Conservation (phyloP, 1,284 basidiomycete species). For the Ceratobasidium sp. region DNA sequence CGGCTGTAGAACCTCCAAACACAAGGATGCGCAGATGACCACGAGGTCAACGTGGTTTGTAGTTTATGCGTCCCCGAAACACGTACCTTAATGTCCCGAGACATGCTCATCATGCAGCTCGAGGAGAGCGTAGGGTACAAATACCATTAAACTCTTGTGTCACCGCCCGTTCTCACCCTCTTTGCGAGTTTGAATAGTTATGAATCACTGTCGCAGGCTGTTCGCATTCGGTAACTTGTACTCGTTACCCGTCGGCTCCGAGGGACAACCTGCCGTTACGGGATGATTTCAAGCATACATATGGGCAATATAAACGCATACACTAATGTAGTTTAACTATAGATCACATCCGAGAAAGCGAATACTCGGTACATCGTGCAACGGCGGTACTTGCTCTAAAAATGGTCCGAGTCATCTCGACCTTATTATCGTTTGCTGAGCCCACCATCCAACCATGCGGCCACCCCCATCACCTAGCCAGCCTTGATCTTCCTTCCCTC, state of each 20-base stretch:
- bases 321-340: neutral
- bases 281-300: neutral
- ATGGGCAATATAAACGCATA: neutral
- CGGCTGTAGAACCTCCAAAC: neutral
- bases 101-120: neutral
- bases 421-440: too few relatives aligned
- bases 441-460: neutral
- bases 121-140: neutral
- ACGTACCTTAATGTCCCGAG: too few relatives aligned
- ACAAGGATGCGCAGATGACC: neutral
- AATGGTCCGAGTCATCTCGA: neutral
- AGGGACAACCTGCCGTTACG: too few relatives aligned
- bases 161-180: neutral
- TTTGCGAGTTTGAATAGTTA: neutral
- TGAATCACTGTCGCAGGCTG: neutral
- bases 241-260: too few relatives aligned
- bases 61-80: too few relatives aligned
- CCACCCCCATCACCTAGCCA: slow-evolving; percentile 3
- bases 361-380: slow-evolving; percentile 6
- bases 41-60: too few relatives aligned
- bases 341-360: neutral
- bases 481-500: slow-evolving; percentile 26
- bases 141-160: neutral
- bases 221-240: too few relatives aligned
- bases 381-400: neutral